phyloP scores from a whole-genome alignment of 306 rosid genomes.

The Gastrolobium bilobum region DNA sequence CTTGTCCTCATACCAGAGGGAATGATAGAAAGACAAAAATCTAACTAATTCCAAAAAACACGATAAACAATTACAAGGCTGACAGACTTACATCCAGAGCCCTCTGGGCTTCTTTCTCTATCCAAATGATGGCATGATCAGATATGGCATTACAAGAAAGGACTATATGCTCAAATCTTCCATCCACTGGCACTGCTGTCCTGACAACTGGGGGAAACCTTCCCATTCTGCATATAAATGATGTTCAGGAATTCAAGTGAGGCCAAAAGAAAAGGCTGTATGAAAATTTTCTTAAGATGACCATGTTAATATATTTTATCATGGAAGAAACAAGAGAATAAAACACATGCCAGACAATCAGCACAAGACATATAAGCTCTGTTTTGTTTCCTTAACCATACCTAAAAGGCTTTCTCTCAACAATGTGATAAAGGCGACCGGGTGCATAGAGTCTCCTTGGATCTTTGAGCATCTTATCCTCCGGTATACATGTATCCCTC shows the following conservation, averaged over 20 bases:
- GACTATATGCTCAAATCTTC: conserved; percentile 93
- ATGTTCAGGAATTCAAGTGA: conserved; percentile 11
- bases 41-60: conserved; percentile 8
- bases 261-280: conserved; percentile 12
- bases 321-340: conserved; percentile 28
- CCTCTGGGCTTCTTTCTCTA: conserved; percentile 86
- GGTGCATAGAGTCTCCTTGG: conserved; percentile 98
- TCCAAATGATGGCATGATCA: conserved; percentile 95
- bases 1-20: no score
- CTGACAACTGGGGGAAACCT: conserved; percentile 88
- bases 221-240: conserved; percentile 69
- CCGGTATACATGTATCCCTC: conserved; percentile 88
- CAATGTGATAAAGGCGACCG: conserved; percentile 94
- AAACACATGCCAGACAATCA: background rate
- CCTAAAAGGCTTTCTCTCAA: conserved; percentile 95
- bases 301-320: conserved; percentile 10
- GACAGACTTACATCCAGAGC: conserved; percentile 78
- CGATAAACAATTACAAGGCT: conserved; percentile 31
- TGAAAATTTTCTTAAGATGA: background rate
- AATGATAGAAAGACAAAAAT: background rate
- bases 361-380: conserved; percentile 20
- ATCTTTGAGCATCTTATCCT: conserved; percentile 88
- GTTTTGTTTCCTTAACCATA: conserved; percentile 42
- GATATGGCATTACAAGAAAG: conserved; percentile 95
- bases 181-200: conserved; percentile 96